These are phyloP conservation scores for Mycena citricolor DNA, from an alignment of 1,284 basidiomycete genomes.

Conservation along the genomic window DNA sequence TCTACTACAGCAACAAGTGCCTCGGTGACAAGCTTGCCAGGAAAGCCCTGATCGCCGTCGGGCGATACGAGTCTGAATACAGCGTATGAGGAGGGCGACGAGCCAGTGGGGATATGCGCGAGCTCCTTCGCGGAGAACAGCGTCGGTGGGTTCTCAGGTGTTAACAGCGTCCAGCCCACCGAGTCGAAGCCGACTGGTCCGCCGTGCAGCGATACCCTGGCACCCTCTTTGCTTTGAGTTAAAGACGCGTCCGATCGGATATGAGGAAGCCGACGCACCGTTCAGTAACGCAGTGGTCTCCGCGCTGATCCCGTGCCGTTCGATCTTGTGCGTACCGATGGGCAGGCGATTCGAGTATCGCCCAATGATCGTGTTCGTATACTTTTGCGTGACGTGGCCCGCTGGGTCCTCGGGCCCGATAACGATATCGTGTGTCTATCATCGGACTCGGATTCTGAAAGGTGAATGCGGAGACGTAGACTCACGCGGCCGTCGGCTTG, in stretches of 20 bases:
- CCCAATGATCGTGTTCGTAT: conserved; percentile 71
- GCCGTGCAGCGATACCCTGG: conserved; percentile 69
- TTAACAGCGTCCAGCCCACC: conserved; percentile 49
- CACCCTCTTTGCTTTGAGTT: conserved; percentile 41
- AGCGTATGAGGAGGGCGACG: conserved; percentile 40
- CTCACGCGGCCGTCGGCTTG: conserved; percentile 62
- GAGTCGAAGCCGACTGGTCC: conserved; percentile 66
- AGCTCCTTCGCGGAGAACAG: conserved; percentile 61
- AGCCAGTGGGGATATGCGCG: conserved; percentile 37
- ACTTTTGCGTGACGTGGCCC: conserved; percentile 60
- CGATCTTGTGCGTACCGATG: conserved; percentile 50
- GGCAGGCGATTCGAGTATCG: conserved; percentile 73
- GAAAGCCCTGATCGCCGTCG: conserved; percentile 68
- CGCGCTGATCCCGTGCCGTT: conserved; percentile 52
- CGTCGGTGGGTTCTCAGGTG: conserved; percentile 39
- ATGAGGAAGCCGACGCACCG: conserved; percentile 36
- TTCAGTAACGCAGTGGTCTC: conserved; percentile 51
- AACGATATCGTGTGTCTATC: conserved; percentile 70
- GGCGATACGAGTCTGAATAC: conserved; percentile 61
- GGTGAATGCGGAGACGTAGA: conserved; percentile 5
- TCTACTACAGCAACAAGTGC: conserved; percentile 56
- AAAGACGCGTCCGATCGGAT: background rate
- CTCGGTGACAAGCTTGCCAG: conserved; percentile 59
- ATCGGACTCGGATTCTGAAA: background rate
- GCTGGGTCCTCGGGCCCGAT: conserved; percentile 66